Percentiles rank a stretch among this genome's conserved stretches.
phyloP scores from a whole-genome alignment of 805 yeast genomes.

The Blastobotrys peoriensis region DNA sequence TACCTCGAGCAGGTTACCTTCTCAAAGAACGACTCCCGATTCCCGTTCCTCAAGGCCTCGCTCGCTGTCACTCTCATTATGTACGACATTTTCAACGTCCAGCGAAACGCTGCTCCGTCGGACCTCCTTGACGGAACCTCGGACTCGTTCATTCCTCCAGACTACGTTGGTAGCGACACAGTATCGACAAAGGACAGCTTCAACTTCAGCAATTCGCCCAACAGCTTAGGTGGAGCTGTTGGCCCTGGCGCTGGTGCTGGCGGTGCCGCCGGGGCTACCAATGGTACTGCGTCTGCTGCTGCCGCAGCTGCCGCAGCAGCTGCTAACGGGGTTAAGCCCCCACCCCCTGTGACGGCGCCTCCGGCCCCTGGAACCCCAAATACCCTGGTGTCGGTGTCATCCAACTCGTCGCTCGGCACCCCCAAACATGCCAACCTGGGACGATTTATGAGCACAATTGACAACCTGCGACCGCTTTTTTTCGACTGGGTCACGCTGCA shows the following conservation, averaged over 20 bases:
- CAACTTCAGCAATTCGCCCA: background rate
- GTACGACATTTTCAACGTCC: constrained; percentile 13
- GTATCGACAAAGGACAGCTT: background rate
- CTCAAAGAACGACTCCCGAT: constrained; percentile 15
- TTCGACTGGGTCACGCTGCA: constrained; percentile 48
- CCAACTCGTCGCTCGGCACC: background rate
- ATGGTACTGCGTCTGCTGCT: background rate
- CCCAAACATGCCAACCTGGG: constrained; percentile 6
- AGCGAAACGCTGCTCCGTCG: constrained; percentile 2
- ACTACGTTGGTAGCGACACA: constrained; percentile 8
- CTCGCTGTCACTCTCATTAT: constrained; percentile 20
- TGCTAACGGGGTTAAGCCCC: constrained; percentile 2
- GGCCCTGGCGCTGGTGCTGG: constrained; percentile 3
- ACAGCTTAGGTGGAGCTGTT: background rate
- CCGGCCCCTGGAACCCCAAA: background rate
- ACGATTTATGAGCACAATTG: constrained; percentile 14
- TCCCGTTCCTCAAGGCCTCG: constrained; percentile 21
- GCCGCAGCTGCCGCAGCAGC: constrained; percentile 2
- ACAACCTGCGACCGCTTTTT: constrained; percentile 17
- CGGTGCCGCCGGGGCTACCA: constrained; percentile 1
- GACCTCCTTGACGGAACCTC: constrained; percentile 11
- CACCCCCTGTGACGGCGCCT: background rate
- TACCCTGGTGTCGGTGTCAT: background rate
- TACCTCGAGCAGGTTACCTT: constrained; percentile 23
- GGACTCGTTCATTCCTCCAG: constrained; percentile 16